These are phyloP conservation scores for Nepenthes alata DNA, from an alignment of 179 eudicot genomes.

Conservation along the genomic window DNA sequence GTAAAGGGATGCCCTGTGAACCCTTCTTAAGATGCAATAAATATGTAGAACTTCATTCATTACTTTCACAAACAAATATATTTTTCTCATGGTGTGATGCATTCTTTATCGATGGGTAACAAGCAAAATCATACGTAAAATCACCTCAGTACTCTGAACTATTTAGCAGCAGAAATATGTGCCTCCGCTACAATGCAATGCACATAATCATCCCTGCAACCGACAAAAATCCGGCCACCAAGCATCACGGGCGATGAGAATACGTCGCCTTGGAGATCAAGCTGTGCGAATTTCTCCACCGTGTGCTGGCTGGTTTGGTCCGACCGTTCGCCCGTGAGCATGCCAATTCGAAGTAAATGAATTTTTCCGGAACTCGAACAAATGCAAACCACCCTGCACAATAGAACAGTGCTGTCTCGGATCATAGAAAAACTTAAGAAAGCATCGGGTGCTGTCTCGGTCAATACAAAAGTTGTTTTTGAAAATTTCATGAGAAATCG, in stretches of 20 bases:
- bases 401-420: neutral
- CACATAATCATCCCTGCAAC: constrained; percentile 83
- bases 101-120: too few relatives aligned
- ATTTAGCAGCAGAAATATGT: neutral
- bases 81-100: too few relatives aligned
- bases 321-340: constrained; percentile 10
- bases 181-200: constrained; percentile 39
- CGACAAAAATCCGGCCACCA: constrained; percentile 69
- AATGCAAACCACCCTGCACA: constrained; percentile 51
- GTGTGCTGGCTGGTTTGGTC: neutral
- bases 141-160: too few relatives aligned
- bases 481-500: too few relatives aligned
- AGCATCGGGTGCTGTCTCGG: too few relatives aligned
- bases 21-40: too few relatives aligned
- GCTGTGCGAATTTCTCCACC: constrained; percentile 45
- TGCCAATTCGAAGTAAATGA: constrained; percentile 30
- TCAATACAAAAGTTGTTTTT: too few relatives aligned
- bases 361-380: constrained; percentile 65
- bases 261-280: constrained; percentile 58
- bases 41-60: too few relatives aligned
- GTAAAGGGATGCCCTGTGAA: too few relatives aligned
- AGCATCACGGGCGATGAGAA: constrained; percentile 90
- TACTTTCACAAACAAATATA: too few relatives aligned
- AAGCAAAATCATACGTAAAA: too few relatives aligned
- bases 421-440: neutral